These are phyloP conservation scores for Podospora fimiseda DNA, from an alignment of 495 filamentous ascomycete species.

Conservation along the genomic window DNA sequence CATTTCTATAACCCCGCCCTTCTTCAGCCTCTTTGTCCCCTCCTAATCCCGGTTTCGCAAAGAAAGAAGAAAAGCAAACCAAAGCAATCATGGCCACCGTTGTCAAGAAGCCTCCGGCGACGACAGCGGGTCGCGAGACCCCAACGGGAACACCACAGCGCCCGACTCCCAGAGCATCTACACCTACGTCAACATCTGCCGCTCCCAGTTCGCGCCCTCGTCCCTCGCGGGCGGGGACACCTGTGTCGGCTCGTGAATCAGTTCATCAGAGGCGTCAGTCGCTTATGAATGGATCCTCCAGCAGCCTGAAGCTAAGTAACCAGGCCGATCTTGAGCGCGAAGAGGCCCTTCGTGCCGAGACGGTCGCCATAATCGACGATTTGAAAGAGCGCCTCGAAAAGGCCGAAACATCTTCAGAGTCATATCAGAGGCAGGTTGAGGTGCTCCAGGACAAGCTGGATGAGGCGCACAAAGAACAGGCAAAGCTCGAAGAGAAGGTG, in stretches of 20 bases:
- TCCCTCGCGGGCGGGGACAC: conserved; percentile 49
- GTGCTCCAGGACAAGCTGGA: conserved; percentile 81
- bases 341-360: conserved; percentile 55
- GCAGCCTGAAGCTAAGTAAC: conserved; percentile 42
- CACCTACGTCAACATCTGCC: conserved; percentile 30
- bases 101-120: conserved; percentile 38
- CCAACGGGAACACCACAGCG: conserved; percentile 29
- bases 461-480: conserved; percentile 76
- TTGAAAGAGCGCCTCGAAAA: conserved; percentile 73
- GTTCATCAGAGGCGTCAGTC: conserved; percentile 55
- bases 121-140: conserved; percentile 32
- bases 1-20: not conserved
- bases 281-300: conserved; percentile 47
- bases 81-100: conserved; percentile 28
- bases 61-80: conserved; percentile 2
- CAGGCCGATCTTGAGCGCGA: conserved; percentile 47
- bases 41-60: not conserved
- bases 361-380: conserved; percentile 75
- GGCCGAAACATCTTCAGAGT: conserved; percentile 70
- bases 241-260: conserved; percentile 63
- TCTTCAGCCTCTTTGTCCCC: not conserved
- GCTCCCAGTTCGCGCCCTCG: conserved; percentile 40
- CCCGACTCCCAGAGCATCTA: conserved; percentile 29
- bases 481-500: conserved; percentile 72
- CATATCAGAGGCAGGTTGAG: conserved; percentile 75